phyloP scores from a whole-genome alignment of 2,329 filamentous ascomycete species.

The Aspergillus novoparasiticus region DNA sequence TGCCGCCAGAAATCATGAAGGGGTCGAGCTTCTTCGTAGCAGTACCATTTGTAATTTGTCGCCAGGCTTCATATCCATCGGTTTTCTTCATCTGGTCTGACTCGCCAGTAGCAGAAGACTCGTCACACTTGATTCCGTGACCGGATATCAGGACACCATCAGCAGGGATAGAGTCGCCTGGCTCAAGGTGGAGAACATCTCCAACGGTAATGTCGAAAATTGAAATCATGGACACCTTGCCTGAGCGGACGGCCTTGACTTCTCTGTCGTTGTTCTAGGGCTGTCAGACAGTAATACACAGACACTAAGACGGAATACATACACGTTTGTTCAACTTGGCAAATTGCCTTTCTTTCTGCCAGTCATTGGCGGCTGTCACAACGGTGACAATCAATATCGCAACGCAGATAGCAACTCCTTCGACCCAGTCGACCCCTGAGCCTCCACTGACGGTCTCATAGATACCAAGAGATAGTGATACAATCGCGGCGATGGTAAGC shows the following conservation, averaged over 20 bases:
- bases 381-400: constrained; percentile 67
- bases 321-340: constrained; percentile 60
- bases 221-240: constrained; percentile 64
- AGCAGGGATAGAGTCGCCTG: constrained; percentile 70
- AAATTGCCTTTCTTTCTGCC: constrained; percentile 69
- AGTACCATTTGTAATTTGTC: constrained; percentile 55
- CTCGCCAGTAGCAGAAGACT: constrained; percentile 73
- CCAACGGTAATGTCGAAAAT: constrained; percentile 70
- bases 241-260: constrained; percentile 68
- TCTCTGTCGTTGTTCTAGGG: constrained; percentile 63
- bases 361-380: constrained; percentile 67
- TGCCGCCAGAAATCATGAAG: constrained; percentile 79
- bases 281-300: constrained; percentile 21
- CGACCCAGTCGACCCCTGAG: constrained; percentile 63
- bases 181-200: constrained; percentile 69
- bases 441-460: constrained; percentile 64
- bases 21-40: constrained; percentile 63
- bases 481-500: constrained; percentile 66
- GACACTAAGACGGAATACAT: constrained; percentile 14
- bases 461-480: constrained; percentile 69
- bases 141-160: constrained; percentile 71
- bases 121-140: constrained; percentile 70
- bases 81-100: constrained; percentile 73
- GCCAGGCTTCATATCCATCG: constrained; percentile 60
- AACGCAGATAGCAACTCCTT: constrained; percentile 67